Percentiles rank a stretch among this genome's conserved stretches.
These are phyloP conservation scores for Adansonia madagascariensis DNA, from an alignment of 441 rosid genomes.

Conservation along the genomic window DNA sequence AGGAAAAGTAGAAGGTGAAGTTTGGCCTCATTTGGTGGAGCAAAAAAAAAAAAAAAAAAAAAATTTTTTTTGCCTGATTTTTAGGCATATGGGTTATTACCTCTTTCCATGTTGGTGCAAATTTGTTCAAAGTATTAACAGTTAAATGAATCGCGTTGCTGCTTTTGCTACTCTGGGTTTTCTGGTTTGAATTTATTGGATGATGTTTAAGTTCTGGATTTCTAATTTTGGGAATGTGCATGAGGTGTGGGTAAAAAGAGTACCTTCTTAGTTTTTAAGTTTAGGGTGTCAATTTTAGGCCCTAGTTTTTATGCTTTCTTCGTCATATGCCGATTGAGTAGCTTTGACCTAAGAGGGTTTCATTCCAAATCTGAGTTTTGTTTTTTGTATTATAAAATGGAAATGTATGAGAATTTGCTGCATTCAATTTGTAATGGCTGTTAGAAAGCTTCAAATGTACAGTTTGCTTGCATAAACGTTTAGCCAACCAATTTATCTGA, in stretches of 20 bases:
- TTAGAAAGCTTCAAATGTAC: not conserved
- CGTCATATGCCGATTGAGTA: not conserved
- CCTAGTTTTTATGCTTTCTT: not conserved
- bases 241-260: not conserved
- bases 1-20: not conserved
- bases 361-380: not conserved
- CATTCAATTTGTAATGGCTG: not conserved
- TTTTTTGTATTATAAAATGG: not conserved
- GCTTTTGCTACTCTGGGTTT: constrained; percentile 1
- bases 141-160: not conserved
- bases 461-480: not conserved
- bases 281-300: not conserved
- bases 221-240: not conserved
- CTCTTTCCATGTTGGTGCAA: constrained; percentile 4
- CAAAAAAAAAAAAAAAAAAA: too few relatives aligned
- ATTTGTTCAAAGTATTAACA: not conserved
- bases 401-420: not conserved
- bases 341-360: not conserved
- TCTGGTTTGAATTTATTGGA: constrained; percentile 7
- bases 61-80: not conserved
- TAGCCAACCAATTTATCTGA: not conserved
- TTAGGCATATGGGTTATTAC: not conserved
- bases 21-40: not conserved
- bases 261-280: not conserved
- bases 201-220: not conserved